Evolutionary conservation across 352 stramenopile species (phyloP).

Genomic region (Phytopythium boreale): DNA sequence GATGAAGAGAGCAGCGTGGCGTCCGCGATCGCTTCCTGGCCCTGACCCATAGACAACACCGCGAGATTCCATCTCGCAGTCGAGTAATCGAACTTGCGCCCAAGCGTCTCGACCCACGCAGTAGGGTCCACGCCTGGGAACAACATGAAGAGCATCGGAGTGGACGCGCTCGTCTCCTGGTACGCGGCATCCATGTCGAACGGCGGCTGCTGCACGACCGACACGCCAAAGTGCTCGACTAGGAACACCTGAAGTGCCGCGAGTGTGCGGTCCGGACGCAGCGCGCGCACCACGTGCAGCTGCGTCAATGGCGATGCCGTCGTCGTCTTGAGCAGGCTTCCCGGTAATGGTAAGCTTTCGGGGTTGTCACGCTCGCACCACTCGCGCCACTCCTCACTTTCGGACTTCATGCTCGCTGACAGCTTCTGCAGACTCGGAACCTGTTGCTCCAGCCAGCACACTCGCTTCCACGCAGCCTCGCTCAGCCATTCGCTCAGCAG

Average conservation of each 20-base stretch:
- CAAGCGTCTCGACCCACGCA: conserved; percentile 81
- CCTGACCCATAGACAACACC: conserved; percentile 90
- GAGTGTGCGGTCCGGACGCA: conserved; percentile 85
- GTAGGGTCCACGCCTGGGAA: conserved; percentile 91
- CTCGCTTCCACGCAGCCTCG: conserved; percentile 81
- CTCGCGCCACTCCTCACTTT: conserved; percentile 94
- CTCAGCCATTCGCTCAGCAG: conserved; percentile 92
- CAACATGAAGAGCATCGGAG: conserved; percentile 91
- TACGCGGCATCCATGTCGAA: conserved; percentile 88
- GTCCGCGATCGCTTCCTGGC: conserved; percentile 77
- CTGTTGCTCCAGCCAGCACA: conserved; percentile 89
- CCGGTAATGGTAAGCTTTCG: conserved; percentile 88
- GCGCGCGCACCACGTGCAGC: conserved; percentile 73
- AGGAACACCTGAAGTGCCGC: conserved; percentile 69
- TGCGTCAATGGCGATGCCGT: conserved; percentile 45
- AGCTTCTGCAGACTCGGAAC: conserved; percentile 90
- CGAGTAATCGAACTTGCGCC: conserved; percentile 78
- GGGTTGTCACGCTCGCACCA: conserved; percentile 94
- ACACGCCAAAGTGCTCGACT: conserved; percentile 41
- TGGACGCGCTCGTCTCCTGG: conserved; percentile 87
- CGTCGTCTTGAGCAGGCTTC: conserved; percentile 52
- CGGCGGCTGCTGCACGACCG: conserved; percentile 81
- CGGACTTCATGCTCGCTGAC: conserved; percentile 92
- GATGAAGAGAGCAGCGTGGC: conserved; percentile 64
- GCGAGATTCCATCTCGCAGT: conserved; percentile 72